These are phyloP conservation scores for Botryotinia calthae DNA, from an alignment of 2,329 filamentous ascomycete genomes.

Conservation along the genomic window DNA sequence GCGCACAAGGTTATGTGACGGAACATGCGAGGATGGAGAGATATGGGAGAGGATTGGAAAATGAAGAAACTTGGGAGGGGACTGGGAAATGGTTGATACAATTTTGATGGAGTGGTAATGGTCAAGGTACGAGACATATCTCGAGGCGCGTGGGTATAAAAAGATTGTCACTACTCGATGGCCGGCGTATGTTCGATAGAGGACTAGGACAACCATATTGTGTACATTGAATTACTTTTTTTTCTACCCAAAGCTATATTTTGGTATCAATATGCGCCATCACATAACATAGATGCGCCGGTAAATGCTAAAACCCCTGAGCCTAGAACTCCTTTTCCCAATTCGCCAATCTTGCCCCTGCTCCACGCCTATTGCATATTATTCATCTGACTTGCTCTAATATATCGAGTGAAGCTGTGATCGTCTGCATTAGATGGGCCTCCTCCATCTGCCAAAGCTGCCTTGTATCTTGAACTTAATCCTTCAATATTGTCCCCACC, in stretches of 20 bases:
- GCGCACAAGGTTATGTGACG: not conserved
- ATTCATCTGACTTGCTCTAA: conserved; percentile 38
- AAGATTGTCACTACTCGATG: conserved; percentile 15
- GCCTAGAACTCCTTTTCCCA: conserved; percentile 23
- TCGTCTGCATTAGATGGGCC: conserved; percentile 39
- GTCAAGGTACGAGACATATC: conserved; percentile 13
- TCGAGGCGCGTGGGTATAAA: conserved; percentile 22
- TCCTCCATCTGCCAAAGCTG: conserved; percentile 62
- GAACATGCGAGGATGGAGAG: not conserved
- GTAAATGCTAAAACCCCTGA: conserved; percentile 34
- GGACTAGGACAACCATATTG: not conserved
- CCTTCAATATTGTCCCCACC: conserved; percentile 52
- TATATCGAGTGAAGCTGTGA: conserved; percentile 39
- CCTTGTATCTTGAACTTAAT: conserved; percentile 72
- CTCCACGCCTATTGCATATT: conserved; percentile 26
- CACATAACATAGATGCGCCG: conserved; percentile 35
- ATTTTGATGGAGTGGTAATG: conserved; percentile 14
- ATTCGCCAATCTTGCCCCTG: conserved; percentile 12
- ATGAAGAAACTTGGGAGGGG: not conserved
- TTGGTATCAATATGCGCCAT: conserved; percentile 17
- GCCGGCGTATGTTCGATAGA: conserved; percentile 5
- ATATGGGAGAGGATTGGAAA: conserved; percentile 7
- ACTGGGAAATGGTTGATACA: not conserved
- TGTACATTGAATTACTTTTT: conserved; percentile 7
- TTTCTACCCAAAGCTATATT: conserved; percentile 9